A percentile compares a stretch with the other conserved stretches of the same genome.
phyloP scores from a whole-genome alignment of 2,329 filamentous ascomycete species.

The Aspergillus awamori region DNA sequence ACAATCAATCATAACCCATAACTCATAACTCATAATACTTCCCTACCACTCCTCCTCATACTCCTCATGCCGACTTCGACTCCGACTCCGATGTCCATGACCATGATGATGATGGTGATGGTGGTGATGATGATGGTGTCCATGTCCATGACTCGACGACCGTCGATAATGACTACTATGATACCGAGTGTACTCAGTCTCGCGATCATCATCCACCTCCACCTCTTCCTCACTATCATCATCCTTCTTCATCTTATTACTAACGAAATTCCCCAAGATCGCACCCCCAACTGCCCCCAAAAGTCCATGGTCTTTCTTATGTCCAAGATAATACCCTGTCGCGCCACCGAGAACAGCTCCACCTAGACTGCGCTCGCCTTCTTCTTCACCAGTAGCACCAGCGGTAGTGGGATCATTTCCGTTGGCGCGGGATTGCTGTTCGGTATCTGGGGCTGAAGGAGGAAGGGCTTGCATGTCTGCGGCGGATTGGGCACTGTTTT shows the following conservation, averaged over 20 bases:
- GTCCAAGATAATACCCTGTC: conserved; percentile 60
- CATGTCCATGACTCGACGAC: conserved; percentile 19
- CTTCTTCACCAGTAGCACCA: conserved; percentile 40
- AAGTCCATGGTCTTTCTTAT: conserved; percentile 59
- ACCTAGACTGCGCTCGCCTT: conserved; percentile 58
- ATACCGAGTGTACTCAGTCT: conserved; percentile 22
- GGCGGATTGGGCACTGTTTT: background rate
- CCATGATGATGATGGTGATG: conserved; percentile 25
- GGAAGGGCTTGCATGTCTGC: background rate
- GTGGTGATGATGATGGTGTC: conserved; percentile 20
- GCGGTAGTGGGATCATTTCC: too few species aligned
- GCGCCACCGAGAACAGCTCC: conserved; percentile 60
- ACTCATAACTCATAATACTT: background rate
- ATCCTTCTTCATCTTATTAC: conserved; percentile 56
- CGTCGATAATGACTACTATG: conserved; percentile 16
- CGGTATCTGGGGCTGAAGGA: background rate
- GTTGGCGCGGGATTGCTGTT: background rate
- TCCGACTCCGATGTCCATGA: conserved; percentile 25
- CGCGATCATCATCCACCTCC: conserved; percentile 4
- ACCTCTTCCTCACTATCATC: conserved; percentile 31
- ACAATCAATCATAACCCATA: background rate
- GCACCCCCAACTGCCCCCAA: conserved; percentile 62
- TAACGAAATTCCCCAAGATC: conserved; percentile 57
- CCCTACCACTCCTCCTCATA: conserved; percentile 15
- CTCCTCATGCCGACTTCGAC: conserved; percentile 24